Base-by-base conservation (phyloP, 2,329 filamentous ascomycete genomes). In the Phyllachora maydis region DNA sequence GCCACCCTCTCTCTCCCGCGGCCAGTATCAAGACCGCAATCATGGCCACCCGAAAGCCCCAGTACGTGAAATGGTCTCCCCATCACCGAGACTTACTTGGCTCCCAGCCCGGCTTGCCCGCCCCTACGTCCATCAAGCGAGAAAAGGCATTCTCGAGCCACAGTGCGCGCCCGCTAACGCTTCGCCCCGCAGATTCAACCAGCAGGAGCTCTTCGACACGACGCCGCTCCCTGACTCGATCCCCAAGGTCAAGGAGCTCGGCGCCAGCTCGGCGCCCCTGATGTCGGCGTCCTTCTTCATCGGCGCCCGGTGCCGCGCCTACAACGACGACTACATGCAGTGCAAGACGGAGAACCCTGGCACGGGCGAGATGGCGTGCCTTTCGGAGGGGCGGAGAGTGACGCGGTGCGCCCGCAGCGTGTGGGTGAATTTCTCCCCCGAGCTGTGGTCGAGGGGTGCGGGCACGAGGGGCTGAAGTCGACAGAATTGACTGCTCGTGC, bases 251-350 rank as follows among this genome's bases (percentile, higher is more conserved):
- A 66, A 78, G 51, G 88, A 98, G 56, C 68, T 98, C 36, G 88
- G 88, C 42, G 68, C 81, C 43, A 91, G 74, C 42, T 95, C 85
- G 28, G 88, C 83, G 18, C 88, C 88, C 26, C 65, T 98, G 21
- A 60, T 91, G 29, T 91, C 79, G 34, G 88, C 88, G 16, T 71
- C 81, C 24, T 98, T 78, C 65, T 98, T 95, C 52, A 98, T 98
- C 46, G 88, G 88, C 33, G 83, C 82, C 36, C 74, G 85, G 45
- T 98, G 88, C 71, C 75, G 67, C 48, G 61, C 77, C 28, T 98
- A 83, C 64, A 95, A 95, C 54, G 88, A 98, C 60, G 88, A 98
- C 56, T 98, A 76, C 57, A 98, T 98, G 85, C 78, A 91, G 59
- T 98, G 88, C 75, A 98, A 98, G 73, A 78, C 68, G 37, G 82